Conservation (phyloP, 164 flowering plant species). For the Nelumbo lutea region DNA sequence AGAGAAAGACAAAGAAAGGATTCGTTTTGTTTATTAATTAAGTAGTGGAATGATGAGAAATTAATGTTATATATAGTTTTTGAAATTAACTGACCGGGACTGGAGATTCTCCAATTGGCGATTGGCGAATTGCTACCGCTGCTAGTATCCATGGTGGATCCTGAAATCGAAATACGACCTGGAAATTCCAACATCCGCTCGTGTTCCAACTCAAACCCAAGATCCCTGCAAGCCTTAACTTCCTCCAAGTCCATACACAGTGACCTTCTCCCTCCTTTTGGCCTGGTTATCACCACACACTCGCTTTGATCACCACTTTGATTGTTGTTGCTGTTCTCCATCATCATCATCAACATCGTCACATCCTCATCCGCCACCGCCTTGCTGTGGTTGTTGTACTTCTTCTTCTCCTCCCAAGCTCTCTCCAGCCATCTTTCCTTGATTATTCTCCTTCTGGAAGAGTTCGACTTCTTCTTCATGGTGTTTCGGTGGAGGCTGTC, state of each 20-base stretch:
- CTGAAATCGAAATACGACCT: slow-evolving; percentile 26
- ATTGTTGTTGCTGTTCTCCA: not conserved
- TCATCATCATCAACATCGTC: not conserved
- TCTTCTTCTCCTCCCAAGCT: slow-evolving; percentile 10
- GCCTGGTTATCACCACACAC: slow-evolving; percentile 41
- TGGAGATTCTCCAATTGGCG: slow-evolving; percentile 58
- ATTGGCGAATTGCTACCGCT: slow-evolving; percentile 61
- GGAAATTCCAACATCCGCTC: slow-evolving; percentile 41
- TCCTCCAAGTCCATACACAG: slow-evolving; percentile 65
- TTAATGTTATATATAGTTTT: too few species aligned
- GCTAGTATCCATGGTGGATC: slow-evolving; percentile 40
- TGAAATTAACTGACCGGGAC: slow-evolving; percentile 40
- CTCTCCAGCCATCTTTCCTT: slow-evolving; percentile 25
- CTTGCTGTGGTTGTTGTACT: not conserved
- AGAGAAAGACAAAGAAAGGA: slow-evolving; percentile 9
- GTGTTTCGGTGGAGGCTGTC: not conserved
- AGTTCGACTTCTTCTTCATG: not conserved
- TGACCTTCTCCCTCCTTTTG: slow-evolving; percentile 51
- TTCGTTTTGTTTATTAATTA: not conserved
- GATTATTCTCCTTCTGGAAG: slow-evolving; percentile 15
- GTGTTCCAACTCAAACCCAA: slow-evolving; percentile 62
- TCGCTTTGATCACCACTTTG: slow-evolving; percentile 23
- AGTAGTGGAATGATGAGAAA: too few species aligned
- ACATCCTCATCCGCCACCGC: not conserved
- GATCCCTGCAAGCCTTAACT: slow-evolving; percentile 67